Conservation (phyloP, 228 moss, liverwort and hornwort species). For the Sphagnum magellanicum region DNA sequence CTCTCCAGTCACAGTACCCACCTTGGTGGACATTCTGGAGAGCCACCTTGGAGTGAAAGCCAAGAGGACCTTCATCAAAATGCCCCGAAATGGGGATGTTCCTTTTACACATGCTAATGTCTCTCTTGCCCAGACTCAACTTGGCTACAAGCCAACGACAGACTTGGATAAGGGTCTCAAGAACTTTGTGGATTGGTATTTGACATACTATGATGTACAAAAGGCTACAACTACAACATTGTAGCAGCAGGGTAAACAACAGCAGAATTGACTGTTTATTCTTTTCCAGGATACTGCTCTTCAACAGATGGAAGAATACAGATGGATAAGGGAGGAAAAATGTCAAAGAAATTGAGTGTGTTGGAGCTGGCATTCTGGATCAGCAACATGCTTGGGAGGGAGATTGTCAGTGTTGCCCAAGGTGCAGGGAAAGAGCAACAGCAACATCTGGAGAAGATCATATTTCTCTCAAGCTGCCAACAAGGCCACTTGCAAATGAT, state of each 20-base stretch:
- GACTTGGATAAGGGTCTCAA: slow-evolving; percentile 51
- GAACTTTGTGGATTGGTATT: slow-evolving; percentile 72
- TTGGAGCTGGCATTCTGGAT: too few species aligned
- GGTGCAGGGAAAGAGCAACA: too few species aligned
- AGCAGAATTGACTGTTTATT: slow-evolving; percentile 2
- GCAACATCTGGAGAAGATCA: too few species aligned
- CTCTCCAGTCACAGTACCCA: slow-evolving; percentile 59
- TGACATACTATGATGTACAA: slow-evolving; percentile 45
- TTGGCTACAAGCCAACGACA: slow-evolving; percentile 57
- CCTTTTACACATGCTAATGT: slow-evolving; percentile 71
- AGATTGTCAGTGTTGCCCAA: too few species aligned
- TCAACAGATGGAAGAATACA: too few species aligned
- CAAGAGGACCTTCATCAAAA: slow-evolving; percentile 45
- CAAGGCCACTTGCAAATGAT: too few species aligned
- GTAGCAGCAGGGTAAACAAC: slow-evolving; percentile 11
- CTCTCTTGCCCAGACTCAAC: slow-evolving; percentile 52
- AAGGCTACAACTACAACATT: slow-evolving; percentile 13
- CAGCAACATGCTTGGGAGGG: too few species aligned
- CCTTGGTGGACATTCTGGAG: slow-evolving; percentile 49
- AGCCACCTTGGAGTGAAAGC: slow-evolving; percentile 60
- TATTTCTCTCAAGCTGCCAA: too few species aligned
- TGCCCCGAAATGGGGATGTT: slow-evolving; percentile 73
- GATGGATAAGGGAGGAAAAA: too few species aligned
- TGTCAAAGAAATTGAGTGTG: too few species aligned
- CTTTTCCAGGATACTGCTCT: neutral